phyloP scores from a whole-genome alignment of 306 rosid species.

The Nissolia schottii region DNA sequence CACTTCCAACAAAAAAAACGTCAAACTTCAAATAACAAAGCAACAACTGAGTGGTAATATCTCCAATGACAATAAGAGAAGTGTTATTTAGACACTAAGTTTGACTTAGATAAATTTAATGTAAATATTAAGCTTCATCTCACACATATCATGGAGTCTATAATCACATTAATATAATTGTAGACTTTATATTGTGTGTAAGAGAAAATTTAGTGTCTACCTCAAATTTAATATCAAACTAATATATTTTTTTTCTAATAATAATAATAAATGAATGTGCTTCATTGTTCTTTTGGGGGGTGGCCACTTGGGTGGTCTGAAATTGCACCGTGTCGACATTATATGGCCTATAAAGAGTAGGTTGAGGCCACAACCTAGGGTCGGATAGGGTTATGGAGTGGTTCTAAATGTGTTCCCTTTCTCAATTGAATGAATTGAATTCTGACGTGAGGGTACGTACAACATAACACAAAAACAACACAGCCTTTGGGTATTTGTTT shows the following conservation, averaged over 20 bases:
- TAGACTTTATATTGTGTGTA: no score
- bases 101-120: no score
- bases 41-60: no score
- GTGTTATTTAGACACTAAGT: no score
- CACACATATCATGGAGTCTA: no score
- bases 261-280: background rate
- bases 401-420: constrained; percentile 7
- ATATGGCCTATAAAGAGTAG: constrained; percentile 16
- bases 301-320: constrained; percentile 19
- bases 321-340: background rate
- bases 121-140: no score
- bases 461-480: background rate
- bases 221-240: no score
- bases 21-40: background rate
- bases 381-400: constrained; percentile 5
- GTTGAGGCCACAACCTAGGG: background rate
- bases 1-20: background rate
- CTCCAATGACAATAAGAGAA: no score
- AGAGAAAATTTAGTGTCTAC: no score
- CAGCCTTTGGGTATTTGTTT: background rate
- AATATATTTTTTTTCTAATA: no score
- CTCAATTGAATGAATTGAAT: background rate
- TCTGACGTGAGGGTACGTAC: background rate
- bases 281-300: background rate
- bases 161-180: no score